Conservation (phyloP, 2,329 filamentous ascomycete species). For the Harringtonia lauricola region DNA sequence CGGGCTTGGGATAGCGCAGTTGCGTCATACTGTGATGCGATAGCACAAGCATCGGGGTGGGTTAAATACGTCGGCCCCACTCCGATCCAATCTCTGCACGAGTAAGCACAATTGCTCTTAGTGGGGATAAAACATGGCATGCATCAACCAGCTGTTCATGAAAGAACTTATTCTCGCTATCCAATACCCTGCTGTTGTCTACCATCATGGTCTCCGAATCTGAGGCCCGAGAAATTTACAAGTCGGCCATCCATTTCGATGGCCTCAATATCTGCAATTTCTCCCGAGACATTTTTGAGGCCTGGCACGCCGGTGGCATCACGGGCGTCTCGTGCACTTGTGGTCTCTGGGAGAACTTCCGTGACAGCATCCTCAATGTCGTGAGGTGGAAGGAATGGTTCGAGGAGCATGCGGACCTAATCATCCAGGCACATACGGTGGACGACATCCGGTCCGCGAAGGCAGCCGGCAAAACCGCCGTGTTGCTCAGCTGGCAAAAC, state of each 20-base stretch:
- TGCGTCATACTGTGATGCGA: no score
- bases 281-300: constrained; percentile 26
- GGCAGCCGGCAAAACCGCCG: constrained; percentile 22
- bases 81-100: no score
- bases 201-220: constrained; percentile 24
- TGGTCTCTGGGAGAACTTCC: constrained; percentile 27
- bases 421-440: constrained; percentile 23
- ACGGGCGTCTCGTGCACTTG: constrained; percentile 29
- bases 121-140: no score
- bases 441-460: constrained; percentile 26
- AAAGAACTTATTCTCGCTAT: no score
- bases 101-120: no score
- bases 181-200: no score
- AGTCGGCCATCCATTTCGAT: constrained; percentile 26
- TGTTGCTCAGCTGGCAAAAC: constrained; percentile 28
- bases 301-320: constrained; percentile 26
- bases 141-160: no score
- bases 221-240: constrained; percentile 24
- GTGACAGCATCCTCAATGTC: constrained; percentile 24
- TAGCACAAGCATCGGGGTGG: no score
- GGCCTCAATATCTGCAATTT: constrained; percentile 29
- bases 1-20: no score
- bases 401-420: constrained; percentile 26
- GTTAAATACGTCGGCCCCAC: no score
- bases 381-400: constrained; percentile 32